Base-by-base conservation (phyloP, 2,329 filamentous ascomycete genomes). In the Aspergillus sp. region DNA sequence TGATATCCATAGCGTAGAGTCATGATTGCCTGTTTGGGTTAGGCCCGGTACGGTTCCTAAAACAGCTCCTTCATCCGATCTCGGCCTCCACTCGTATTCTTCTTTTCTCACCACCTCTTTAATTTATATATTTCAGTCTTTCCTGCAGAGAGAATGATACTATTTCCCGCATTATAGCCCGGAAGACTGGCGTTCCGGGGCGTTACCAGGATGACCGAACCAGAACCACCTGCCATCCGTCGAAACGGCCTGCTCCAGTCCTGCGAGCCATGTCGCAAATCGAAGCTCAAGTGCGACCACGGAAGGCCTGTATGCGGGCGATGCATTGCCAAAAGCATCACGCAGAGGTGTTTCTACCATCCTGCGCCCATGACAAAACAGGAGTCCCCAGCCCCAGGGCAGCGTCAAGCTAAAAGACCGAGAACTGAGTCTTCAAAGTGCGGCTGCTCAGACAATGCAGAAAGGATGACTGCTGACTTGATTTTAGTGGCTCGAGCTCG, bases 281-380 rank as follows among this genome's bases (percentile, higher is more conserved):
- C 71, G 13, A 75, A 75, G 55, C 62, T 74, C 41, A 69, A 68
- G 53, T 75, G 72, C 57, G 71, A 74, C 47, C 72, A 75, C 56
- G 66, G 64, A 6, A 62, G 68, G 42, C 73, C 73, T 2, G 62
- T 73, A 6, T 75, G 71, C 58, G 65, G 67, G 24, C 59, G 69
- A 62, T 74, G 71, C 48, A 55, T 57, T n/a, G 47, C 64, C 5
- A 72, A 71, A 48, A 65, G 68, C 26, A 70, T 71, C 44, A 58
- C 52, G 7, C 62, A 68, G 17, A 62, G 64, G 57, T 75, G 73
- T 48, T 72, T 72, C 45, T 74, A 75, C 50, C 73, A 75, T 56
- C 73, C 73, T 48, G 70, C 73, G 5, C 73, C 72, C 4, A 75
- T 75, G 73, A 74, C 72, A 18, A 74, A 67, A 30, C 56, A 63